These are phyloP conservation scores for Kluyveromyces dobzhanskii DNA, from an alignment of 805 yeast genomes.

Conservation along the genomic window DNA sequence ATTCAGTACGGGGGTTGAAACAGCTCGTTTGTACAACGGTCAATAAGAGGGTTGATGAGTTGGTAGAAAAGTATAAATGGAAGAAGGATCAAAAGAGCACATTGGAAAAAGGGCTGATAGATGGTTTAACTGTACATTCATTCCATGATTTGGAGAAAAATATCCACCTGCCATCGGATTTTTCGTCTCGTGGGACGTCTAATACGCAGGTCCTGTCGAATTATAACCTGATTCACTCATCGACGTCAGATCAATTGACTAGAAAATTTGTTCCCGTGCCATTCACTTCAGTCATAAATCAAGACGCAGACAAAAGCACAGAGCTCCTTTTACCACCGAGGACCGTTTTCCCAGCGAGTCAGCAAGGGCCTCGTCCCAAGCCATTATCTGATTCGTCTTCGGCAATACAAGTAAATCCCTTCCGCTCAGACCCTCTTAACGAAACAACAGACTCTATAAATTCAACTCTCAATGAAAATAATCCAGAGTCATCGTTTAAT, in stretches of 20 bases:
- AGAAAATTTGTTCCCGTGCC: not conserved
- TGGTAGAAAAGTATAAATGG: constrained; percentile 24
- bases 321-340: not conserved
- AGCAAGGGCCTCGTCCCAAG: not conserved
- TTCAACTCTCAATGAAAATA: not conserved
- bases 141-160: constrained; percentile 1
- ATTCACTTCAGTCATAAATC: constrained; percentile 3
- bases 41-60: constrained; percentile 45
- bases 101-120: constrained; percentile 3
- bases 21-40: constrained; percentile 55
- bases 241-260: not conserved
- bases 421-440: not conserved
- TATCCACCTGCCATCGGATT: not conserved
- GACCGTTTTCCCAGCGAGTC: not conserved
- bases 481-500: not conserved
- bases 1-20: constrained; percentile 38
- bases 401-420: not conserved
- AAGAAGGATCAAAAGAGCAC: constrained; percentile 6
- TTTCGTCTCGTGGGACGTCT: not conserved
- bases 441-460: constrained; percentile 3
- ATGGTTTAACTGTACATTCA: constrained; percentile 4
- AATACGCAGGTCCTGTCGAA: not conserved
- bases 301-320: not conserved
- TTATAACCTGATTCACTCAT: not conserved
- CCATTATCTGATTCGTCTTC: not conserved